Evolutionary conservation across 106 monocot genomes (phyloP), one percentile per base, ranked within the genome.

Genomic region (Allium sativum): DNA sequence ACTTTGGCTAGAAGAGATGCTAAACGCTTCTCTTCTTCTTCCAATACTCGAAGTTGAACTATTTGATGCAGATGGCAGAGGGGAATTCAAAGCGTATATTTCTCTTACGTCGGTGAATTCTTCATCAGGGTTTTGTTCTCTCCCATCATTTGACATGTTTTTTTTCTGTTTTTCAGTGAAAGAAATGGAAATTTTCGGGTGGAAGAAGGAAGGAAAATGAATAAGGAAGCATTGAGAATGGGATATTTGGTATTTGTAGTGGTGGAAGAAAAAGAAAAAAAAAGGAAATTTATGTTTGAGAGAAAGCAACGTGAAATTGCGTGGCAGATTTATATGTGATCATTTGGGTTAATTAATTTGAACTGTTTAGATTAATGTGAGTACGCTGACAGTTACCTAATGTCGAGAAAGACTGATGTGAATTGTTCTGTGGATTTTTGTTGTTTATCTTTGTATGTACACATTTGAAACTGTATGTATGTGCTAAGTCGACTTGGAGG

Each of bases 51-150:
- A 40, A 48, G 18, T 50, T 17, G 55, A 44, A 22, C 58, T 12
- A 19, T 45, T 48, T 3, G 12, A 58, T 17, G 58, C 3, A 20
- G 65, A 16, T 31, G 52, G 55, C 22, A 20, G 54, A 21, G 22
- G 66, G 11, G 86, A 72, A 3, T 67, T 80, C 53, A 93, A 48
- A 1, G 82, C 68, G 65, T 93, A 82, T 66, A 93, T 88, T 12
- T 93, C 93, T 9, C 93, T 75, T 56, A 83, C 61, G 16, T 77
- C 80, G 21, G 44, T 41, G 18, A 42, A 68, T 11, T 69, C 78
- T 59, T 46, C 69, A 9, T 44, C 56, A 18, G 55, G n/a, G 58
- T 6, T 10, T 1, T 58, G 9, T 1, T 58, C 64, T 9, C 58
- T 58, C 12, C 18, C 31, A 14, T 40, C 51, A 15, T 41, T 47